These are phyloP conservation scores for Quercus alba DNA, from an alignment of 306 rosid genomes.

Conservation along the genomic window DNA sequence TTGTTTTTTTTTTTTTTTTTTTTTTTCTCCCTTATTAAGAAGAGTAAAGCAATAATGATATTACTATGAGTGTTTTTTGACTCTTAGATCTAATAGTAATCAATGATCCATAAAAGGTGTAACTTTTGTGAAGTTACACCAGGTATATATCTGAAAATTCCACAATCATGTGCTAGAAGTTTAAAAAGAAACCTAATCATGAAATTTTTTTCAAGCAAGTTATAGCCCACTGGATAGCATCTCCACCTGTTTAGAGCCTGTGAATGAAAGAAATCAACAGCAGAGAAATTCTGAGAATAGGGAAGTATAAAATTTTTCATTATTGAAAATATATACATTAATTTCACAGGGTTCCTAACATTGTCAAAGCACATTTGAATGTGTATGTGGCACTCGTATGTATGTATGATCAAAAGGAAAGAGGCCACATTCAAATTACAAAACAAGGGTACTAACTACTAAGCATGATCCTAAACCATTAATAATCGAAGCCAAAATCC, in stretches of 20 bases:
- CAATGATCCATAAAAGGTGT: too few species aligned
- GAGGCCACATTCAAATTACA: background rate
- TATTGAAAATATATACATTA: background rate
- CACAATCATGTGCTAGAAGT: background rate
- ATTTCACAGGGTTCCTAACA: background rate
- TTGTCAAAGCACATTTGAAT: background rate
- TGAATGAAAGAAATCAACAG: background rate
- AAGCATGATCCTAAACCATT: too few species aligned
- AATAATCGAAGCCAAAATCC: too few species aligned
- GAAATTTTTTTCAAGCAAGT: too few species aligned
- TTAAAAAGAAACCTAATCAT: background rate
- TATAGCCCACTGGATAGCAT: slow-evolving; percentile 51
- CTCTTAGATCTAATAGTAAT: too few species aligned
- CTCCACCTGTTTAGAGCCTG: slow-evolving; percentile 96
- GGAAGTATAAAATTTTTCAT: background rate
- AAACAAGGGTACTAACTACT: background rate
- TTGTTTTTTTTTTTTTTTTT: too few species aligned
- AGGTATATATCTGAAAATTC: background rate
- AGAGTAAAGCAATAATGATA: too few species aligned
- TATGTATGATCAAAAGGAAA: background rate
- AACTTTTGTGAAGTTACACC: too few species aligned
- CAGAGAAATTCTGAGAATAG: background rate
- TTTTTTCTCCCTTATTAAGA: too few species aligned
- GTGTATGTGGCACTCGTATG: background rate
- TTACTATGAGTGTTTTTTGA: too few species aligned